Evolutionary conservation across 2,329 filamentous ascomycete species (phyloP), one percentile per base, ranked within the genome.

Genomic region (Onygena corvina): DNA sequence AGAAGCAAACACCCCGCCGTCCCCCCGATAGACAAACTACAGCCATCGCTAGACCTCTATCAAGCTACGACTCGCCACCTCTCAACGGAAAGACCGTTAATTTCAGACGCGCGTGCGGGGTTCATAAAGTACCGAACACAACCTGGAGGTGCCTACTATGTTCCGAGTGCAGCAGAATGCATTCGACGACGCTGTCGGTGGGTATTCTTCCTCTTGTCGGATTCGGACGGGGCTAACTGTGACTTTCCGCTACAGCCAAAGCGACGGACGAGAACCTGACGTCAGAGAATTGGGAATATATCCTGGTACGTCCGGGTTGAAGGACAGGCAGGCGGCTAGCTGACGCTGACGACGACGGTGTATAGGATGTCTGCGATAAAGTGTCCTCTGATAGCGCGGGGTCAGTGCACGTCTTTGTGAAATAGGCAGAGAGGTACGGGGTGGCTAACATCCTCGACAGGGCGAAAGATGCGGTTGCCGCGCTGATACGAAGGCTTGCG

Each of bases 251-350:
- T 59, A 57, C 60, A 83, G 81, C 79, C 61, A 84, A 84, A 70
- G 89, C 92, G 63, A 98, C 92, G 50, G 92, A 98, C 69, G 92
- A 98, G 76, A 98, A 95, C 69, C 78, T 96, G 60, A 96, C 89
- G 18, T 84, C 83, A 25, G 79, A 93, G 68, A 84, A 84, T 64
- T 85, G 81, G 81, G 81, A 84, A 64, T 81, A 74, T 57, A 82
- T 83, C 57, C 70, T 83, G 59, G 75, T 77, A 71, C 55, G 69
- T 52, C 27, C 6, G n/a, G n/a, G 12, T 47, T 34, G 21, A 34
- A 47, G 20, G 16, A 23, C 6, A 38, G 34, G 34, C 18, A 16
- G n/a, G n/a, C n/a, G n/a, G n/a, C n/a, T n/a, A 20, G 38, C 38
- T 42, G 9, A 42, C 21, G 20, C 14, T 40, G 12, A 42, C 16